Base-by-base conservation (phyloP, 2,329 filamentous ascomycete species). In the Polychaeton citri region DNA sequence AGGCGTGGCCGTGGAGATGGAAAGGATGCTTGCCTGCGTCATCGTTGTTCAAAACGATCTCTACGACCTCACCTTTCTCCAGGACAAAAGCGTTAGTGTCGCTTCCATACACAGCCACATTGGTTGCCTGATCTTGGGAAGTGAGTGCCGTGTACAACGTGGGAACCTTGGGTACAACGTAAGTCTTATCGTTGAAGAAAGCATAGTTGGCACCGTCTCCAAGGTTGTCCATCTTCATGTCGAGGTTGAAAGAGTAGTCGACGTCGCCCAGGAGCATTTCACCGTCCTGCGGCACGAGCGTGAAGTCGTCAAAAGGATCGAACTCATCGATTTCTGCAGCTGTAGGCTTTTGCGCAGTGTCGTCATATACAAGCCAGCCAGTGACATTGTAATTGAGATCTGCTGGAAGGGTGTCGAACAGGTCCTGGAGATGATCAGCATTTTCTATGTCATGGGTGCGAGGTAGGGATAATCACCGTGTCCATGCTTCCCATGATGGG, bases 21-120 rank as follows among this genome's bases (percentile, higher is more conserved):
- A 79, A 78, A 0, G 76, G 84, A 48, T 86, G 81, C 6, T 74
- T 76, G 30, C 82, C 66, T 63, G 40, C 68, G 47, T 88, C 82
- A 31, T 74, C 66, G 51, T 86, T 88, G 63, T 86, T 83, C n/a
- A 88, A 62, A 13, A 85, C 60, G 34, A 88, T 69, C 51, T 87
- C 76, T 19, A 87, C 72, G n/a, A 83, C 65, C 19, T 74, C 59
- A 38, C 71, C 72, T 42, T 78, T 71, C 19, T 76, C 64, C 9
- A 92, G 68, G 3, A 92, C 66, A 46, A 84, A 70, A 2, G 68
- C 60, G 30, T 65, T 64, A 3, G 65, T 65, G 50, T 74, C 70
- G 9, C 64, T 57, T 16, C 72, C 73, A 40, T 71, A 66, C 17
- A 64, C 57, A 10, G 44, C 41, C 10, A 57, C 51, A 38, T 66